Conservation (phyloP, 495 filamentous ascomycete genomes). For the Annulohypoxylon moriforme region DNA sequence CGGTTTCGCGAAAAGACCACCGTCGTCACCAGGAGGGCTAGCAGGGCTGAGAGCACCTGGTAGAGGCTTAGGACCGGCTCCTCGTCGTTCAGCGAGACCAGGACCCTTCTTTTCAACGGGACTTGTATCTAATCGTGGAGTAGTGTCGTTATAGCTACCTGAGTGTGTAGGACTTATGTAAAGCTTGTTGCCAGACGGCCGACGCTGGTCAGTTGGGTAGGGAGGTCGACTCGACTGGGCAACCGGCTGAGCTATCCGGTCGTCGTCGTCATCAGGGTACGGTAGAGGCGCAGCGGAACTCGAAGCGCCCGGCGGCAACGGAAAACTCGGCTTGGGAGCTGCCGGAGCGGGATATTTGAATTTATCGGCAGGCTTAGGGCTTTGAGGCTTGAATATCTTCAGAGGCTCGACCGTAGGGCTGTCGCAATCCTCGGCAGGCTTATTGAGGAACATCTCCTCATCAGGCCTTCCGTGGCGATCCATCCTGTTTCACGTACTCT, state of each 20-base stretch:
- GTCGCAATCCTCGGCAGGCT: constrained; percentile 66
- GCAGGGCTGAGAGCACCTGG: constrained; percentile 71
- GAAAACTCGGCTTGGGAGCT: constrained; percentile 62
- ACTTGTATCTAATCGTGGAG: constrained; percentile 57
- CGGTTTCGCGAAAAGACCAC: constrained; percentile 73
- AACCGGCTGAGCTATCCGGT: constrained; percentile 49
- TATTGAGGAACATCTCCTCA: constrained; percentile 82
- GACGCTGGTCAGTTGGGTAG: constrained; percentile 61
- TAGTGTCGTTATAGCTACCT: constrained; percentile 52
- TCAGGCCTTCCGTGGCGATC: constrained; percentile 67
- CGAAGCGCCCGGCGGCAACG: constrained; percentile 69
- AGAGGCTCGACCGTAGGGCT: constrained; percentile 85
- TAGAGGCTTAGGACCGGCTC: constrained; percentile 78
- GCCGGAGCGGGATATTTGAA: constrained; percentile 62
- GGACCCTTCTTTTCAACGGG: constrained; percentile 62
- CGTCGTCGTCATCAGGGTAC: constrained; percentile 79
- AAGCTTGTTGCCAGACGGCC: constrained; percentile 49
- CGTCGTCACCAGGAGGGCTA: constrained; percentile 75
- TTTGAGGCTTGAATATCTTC: constrained; percentile 80
- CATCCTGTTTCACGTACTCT: constrained; percentile 55
- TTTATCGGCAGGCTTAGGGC: constrained; percentile 62
- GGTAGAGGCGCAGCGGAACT: constrained; percentile 74
- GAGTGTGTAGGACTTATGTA: constrained; percentile 54
- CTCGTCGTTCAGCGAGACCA: constrained; percentile 75
- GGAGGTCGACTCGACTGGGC: constrained; percentile 56